Base-by-base conservation (phyloP, 768 basidiomycete species). In the Chiua virens region DNA sequence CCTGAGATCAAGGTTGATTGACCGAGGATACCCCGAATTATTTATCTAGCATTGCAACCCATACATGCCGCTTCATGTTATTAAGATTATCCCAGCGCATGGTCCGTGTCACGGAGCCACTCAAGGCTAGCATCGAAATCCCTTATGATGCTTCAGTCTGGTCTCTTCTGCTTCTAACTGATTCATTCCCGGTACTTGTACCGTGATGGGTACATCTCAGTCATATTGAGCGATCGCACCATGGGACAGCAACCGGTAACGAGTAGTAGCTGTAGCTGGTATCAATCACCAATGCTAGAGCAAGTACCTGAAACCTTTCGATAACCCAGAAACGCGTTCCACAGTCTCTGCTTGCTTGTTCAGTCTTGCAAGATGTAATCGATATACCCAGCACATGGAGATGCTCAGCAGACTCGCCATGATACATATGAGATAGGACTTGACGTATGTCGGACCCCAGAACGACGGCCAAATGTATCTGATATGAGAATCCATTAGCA, bases 371-470 rank as follows among this genome's bases (percentile, higher is more conserved):
- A 30, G 30, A 30, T 81, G 71, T 15, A 55, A 54, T 45, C 78
- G 71, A 62, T 83, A 80, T n/a, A 66, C 52, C 58, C 75, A 72
- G 52, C 75, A 77, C 70, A 85, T 75, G 23, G 78, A 55, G 28
- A 83, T 79, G 8, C 76, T 71, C 27, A 78, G 47, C 5, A 74
- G 75, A 56, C 73, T 82, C 53, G 79, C 75, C 45, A 79, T 71
- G 41, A 87, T 84, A 70, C 86, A 89, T 51, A 94, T 86, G 20
- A 76, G 79, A 69, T 83, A 94, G 2, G 87, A 88, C 38, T 78
- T 74, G 13, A 68, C 69, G 66, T 92, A 93, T 1, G 78, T 77
- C 9, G 85, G 87, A 5, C 85, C 87, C 87, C 87, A 91, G 5
- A 65, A 56, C 37, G 67, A 69, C 7, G 85, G 87, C 85, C 86